Evolutionary conservation across 129 eudicot species (phyloP).

Genomic region (Tagetes erecta): DNA sequence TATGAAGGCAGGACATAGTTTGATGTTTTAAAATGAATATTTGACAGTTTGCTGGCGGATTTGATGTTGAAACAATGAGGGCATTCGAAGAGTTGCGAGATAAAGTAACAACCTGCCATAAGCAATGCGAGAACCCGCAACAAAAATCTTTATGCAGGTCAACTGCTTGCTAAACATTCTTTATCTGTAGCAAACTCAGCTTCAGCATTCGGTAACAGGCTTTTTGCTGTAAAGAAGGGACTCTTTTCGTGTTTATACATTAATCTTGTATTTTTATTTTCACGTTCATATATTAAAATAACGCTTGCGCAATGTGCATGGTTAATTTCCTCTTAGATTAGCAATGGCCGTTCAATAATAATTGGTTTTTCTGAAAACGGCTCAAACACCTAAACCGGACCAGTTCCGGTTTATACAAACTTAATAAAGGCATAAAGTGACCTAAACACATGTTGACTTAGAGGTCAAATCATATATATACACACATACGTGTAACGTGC

Average conservation of each 20-base stretch:
- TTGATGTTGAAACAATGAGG: conserved; percentile 91
- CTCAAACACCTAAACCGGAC: no score
- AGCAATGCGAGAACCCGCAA: conserved; percentile 67
- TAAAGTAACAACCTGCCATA: conserved; percentile 66
- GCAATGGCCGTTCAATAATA: background rate
- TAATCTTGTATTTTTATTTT: conserved; percentile 20
- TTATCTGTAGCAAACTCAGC: conserved; percentile 85
- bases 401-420: no score
- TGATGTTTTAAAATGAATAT: background rate
- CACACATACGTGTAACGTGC: no score
- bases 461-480: no score
- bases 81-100: conserved; percentile 89
- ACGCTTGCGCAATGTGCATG: background rate
- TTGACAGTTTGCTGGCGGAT: conserved; percentile 93
- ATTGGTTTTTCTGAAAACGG: no score
- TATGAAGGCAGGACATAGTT: background rate
- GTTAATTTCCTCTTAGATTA: background rate
- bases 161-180: conserved; percentile 48
- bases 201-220: conserved; percentile 45
- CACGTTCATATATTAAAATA: conserved; percentile 18
- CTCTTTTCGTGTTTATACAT: conserved; percentile 37
- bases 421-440: no score
- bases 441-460: no score
- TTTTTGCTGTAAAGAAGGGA: conserved; percentile 57
- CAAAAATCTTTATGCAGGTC: conserved; percentile 53